Conservation (phyloP, 139 green algal species). For the Desmodesmus armatus region DNA sequence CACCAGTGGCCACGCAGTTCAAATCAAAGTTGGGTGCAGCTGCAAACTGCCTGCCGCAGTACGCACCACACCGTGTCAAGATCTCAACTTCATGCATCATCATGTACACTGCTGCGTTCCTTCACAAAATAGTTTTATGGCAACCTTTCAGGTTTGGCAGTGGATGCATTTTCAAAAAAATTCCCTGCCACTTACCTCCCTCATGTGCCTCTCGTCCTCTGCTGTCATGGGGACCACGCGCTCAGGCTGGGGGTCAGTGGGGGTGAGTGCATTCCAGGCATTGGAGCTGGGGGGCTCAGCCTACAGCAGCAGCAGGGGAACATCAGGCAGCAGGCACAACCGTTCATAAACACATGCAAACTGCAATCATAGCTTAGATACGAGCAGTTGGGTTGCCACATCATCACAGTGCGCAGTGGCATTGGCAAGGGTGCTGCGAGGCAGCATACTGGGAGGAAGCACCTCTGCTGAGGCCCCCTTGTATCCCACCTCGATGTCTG, state of each 20-base stretch:
- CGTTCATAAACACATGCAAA: background rate
- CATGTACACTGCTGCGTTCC: too few species aligned
- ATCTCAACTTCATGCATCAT: too few species aligned
- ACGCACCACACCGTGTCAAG: too few species aligned
- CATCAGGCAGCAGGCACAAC: background rate
- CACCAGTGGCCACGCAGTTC: too few species aligned
- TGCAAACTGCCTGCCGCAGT: too few species aligned
- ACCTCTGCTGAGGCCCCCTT: background rate
- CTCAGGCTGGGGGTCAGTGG: constrained; percentile 12
- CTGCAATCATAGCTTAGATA: background rate
- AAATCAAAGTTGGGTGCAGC: too few species aligned
- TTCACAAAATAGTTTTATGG: background rate
- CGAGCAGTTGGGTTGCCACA: background rate
- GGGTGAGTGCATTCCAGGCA: constrained; percentile 22
- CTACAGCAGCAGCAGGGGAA: background rate
- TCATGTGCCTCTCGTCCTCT: constrained; percentile 48
- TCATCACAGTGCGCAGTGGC: background rate
- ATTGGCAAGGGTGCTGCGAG: background rate
- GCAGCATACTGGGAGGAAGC: background rate
- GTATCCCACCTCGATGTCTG: background rate
- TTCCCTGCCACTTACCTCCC: too few species aligned
- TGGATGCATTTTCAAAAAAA: too few species aligned
- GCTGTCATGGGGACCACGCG: constrained; percentile 38
- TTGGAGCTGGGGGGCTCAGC: constrained; percentile 8
- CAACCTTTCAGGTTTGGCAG: background rate